Conservation (phyloP, 2,329 filamentous ascomycete genomes). For the Cladosporium sp. region DNA sequence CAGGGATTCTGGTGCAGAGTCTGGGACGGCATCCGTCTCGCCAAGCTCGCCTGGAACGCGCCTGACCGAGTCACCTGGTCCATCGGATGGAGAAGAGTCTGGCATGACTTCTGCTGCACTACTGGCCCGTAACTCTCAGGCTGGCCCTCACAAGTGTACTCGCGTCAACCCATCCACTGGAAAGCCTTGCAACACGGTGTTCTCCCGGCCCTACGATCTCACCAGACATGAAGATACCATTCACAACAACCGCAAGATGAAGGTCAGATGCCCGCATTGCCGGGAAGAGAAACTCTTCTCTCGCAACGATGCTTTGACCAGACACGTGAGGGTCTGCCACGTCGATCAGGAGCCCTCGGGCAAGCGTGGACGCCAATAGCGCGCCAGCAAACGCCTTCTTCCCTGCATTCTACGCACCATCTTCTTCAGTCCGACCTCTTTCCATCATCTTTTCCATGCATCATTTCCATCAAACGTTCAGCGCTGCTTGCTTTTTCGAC, state of each 20-base stretch:
- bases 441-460: too few relatives aligned
- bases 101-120: constrained; percentile 52
- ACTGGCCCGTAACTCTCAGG: constrained; percentile 71
- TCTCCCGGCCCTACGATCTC: constrained; percentile 92
- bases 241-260: constrained; percentile 89
- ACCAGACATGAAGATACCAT: constrained; percentile 97
- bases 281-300: constrained; percentile 97
- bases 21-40: constrained; percentile 24
- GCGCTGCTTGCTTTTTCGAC: too few relatives aligned
- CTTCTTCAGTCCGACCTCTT: too few relatives aligned
- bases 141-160: constrained; percentile 88
- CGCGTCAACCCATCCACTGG: constrained; percentile 91
- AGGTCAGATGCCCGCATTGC: constrained; percentile 88
- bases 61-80: constrained; percentile 27
- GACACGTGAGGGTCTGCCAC: constrained; percentile 92
- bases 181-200: constrained; percentile 90
- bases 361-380: constrained; percentile 44
- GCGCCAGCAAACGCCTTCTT: not conserved
- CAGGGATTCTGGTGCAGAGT: constrained; percentile 30
- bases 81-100: constrained; percentile 24
- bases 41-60: constrained; percentile 21
- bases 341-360: constrained; percentile 77
- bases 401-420: too few relatives aligned
- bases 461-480: too few relatives aligned
- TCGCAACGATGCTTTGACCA: constrained; percentile 85